A percentile compares a stretch with the other conserved stretches of the same genome.
Evolutionary conservation across 768 basidiomycete genomes (phyloP).

Genomic region (Tricholoma furcatifolium): DNA sequence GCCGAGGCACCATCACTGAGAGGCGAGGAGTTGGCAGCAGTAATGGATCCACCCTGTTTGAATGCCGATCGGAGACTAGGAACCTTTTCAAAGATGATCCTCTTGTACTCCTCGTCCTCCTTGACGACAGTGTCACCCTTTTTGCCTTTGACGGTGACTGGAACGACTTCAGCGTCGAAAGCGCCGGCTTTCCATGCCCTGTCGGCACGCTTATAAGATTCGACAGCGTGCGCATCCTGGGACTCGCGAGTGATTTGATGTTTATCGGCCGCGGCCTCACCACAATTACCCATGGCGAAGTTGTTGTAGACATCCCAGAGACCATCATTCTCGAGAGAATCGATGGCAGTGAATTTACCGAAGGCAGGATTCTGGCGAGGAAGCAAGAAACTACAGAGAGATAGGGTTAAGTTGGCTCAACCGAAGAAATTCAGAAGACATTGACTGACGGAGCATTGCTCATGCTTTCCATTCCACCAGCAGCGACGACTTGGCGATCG

Average conservation of each 20-base stretch:
- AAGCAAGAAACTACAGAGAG: slow-evolving; percentile 62
- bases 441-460: slow-evolving; percentile 91
- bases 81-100: slow-evolving; percentile 92
- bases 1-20: slow-evolving; percentile 97
- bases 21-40: slow-evolving; percentile 94
- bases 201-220: slow-evolving; percentile 92
- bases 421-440: neutral
- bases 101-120: slow-evolving; percentile 99
- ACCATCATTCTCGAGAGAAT: slow-evolving; percentile 90
- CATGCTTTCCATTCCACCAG: slow-evolving; percentile 99
- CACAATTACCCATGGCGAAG: slow-evolving; percentile 98
- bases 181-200: slow-evolving; percentile 86
- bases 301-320: slow-evolving; percentile 98
- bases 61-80: slow-evolving; percentile 87
- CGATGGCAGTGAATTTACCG: slow-evolving; percentile 85
- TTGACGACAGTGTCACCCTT: slow-evolving; percentile 87
- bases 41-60: slow-evolving; percentile 86
- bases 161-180: slow-evolving; percentile 86
- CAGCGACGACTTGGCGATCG: slow-evolving; percentile 81
- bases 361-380: slow-evolving; percentile 81
- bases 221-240: slow-evolving; percentile 89
- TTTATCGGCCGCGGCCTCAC: slow-evolving; percentile 82
- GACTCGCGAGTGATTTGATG: slow-evolving; percentile 81
- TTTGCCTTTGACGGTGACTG: slow-evolving; percentile 89
- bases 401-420: neutral